Conservation (phyloP, 2,329 filamentous ascomycete species). For the Grosmannia clavigera region DNA sequence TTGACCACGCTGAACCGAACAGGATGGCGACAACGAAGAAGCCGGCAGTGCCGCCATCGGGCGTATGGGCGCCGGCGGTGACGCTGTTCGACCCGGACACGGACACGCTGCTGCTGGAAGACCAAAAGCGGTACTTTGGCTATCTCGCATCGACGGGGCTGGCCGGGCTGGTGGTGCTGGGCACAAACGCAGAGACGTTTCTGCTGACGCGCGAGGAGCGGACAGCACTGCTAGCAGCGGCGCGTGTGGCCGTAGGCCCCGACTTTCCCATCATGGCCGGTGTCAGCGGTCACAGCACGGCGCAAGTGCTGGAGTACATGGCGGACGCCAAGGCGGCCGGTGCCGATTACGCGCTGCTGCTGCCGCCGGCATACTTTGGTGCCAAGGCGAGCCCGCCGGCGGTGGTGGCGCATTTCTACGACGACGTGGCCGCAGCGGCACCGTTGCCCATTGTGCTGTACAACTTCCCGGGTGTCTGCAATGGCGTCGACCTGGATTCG, state of each 20-base stretch:
- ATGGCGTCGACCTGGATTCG: slow-evolving; percentile 56
- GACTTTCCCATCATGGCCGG: slow-evolving; percentile 50
- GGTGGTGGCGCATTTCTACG: slow-evolving; percentile 48
- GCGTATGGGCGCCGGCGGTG: slow-evolving; percentile 21
- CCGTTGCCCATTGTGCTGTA: slow-evolving; percentile 50
- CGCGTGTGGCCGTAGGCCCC: slow-evolving; percentile 38
- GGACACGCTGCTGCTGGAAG: slow-evolving; percentile 17
- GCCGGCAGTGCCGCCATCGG: slow-evolving; percentile 14
- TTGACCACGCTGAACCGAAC: not conserved
- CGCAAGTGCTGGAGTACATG: slow-evolving; percentile 48
- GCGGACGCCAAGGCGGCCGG: slow-evolving; percentile 46
- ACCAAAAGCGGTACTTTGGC: slow-evolving; percentile 18
- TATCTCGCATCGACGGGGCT: slow-evolving; percentile 19
- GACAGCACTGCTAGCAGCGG: slow-evolving; percentile 37
- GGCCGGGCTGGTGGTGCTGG: slow-evolving; percentile 20
- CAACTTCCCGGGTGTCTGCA: slow-evolving; percentile 58
- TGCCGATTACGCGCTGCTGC: slow-evolving; percentile 47
- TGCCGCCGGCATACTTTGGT: slow-evolving; percentile 53
- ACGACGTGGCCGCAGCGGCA: slow-evolving; percentile 38
- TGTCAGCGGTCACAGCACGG: slow-evolving; percentile 50
- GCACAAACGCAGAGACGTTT: slow-evolving; percentile 23
- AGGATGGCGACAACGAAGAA: not conserved
- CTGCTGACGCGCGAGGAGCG: slow-evolving; percentile 22
- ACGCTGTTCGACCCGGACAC: slow-evolving; percentile 21
- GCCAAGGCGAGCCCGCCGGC: slow-evolving; percentile 41